Evolutionary conservation across 306 rosid species (phyloP).

Genomic region (Lathyrus aphaca): DNA sequence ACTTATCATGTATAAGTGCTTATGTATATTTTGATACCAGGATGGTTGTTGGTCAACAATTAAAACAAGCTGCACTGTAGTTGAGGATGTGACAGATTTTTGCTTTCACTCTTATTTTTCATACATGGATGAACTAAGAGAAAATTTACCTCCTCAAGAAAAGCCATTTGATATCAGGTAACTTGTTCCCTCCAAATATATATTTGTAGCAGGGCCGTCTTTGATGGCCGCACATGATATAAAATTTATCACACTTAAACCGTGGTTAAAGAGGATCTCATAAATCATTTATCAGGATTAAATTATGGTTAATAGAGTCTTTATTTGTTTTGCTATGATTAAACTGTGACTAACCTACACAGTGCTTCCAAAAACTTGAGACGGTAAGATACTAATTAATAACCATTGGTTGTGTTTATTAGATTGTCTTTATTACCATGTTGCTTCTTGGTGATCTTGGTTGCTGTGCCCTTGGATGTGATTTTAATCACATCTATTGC

Average conservation of each 20-base stretch:
- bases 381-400: not conserved
- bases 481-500: slow-evolving; percentile 60
- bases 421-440: slow-evolving; percentile 66
- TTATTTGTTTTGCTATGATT: no score
- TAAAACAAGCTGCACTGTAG: slow-evolving; percentile 62
- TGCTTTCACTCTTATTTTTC: slow-evolving; percentile 88
- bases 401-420: slow-evolving; percentile 15
- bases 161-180: slow-evolving; percentile 67
- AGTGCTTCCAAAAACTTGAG: no score
- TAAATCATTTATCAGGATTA: no score
- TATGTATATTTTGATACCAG: slow-evolving; percentile 40
- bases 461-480: slow-evolving; percentile 61
- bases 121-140: slow-evolving; percentile 81
- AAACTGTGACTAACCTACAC: no score
- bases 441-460: slow-evolving; percentile 63
- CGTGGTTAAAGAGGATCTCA: no score
- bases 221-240: no score
- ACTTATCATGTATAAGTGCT: not conserved
- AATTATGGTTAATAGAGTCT: no score
- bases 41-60: slow-evolving; percentile 78
- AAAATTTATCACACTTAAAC: no score
- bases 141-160: slow-evolving; percentile 56
- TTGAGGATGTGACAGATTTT: slow-evolving; percentile 72
- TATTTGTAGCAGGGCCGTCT: no score
- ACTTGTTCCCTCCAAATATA: not conserved